Percentiles rank a stretch among this genome's conserved stretches.
phyloP scores from a whole-genome alignment of 1,139 yeast species.

The Meyerozyma athensensis region DNA sequence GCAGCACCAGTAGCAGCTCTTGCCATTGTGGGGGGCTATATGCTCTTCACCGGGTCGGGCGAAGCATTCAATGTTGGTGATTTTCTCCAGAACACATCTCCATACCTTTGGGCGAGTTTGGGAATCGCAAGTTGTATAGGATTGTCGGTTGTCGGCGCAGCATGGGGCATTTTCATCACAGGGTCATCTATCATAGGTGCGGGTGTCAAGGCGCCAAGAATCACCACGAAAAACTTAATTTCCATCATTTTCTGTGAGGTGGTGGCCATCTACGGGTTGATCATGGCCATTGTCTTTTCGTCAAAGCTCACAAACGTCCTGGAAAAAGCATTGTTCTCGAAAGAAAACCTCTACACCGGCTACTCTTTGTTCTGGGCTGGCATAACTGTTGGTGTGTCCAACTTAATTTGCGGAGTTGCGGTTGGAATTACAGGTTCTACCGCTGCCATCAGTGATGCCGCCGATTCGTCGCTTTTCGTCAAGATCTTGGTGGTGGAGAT shows the following conservation, averaged over 20 bases:
- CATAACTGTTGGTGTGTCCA: conserved; percentile 87
- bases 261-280: conserved; percentile 96
- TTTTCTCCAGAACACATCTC: conserved; percentile 80
- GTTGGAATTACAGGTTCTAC: conserved; percentile 98
- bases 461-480: conserved; percentile 90
- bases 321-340: conserved; percentile 57
- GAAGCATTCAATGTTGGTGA: conserved; percentile 87
- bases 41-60: conserved; percentile 89
- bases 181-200: conserved; percentile 96
- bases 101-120: conserved; percentile 93
- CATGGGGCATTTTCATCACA: conserved; percentile 98
- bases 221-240: conserved; percentile 93
- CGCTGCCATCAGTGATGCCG: conserved; percentile 97
- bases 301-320: conserved; percentile 79
- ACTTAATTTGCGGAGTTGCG: conserved; percentile 93
- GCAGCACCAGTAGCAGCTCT: conserved; percentile 4
- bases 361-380: conserved; percentile 98
- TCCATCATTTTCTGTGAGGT: conserved; percentile 98
- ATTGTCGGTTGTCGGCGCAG: conserved; percentile 93
- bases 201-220: conserved; percentile 95
- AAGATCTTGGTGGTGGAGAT: conserved; percentile 95
- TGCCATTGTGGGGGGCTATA: conserved; percentile 45
- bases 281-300: conserved; percentile 96
- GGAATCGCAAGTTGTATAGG: conserved; percentile 96
- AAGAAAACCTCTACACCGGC: conserved; percentile 87